These are phyloP conservation scores for Oryza glaberrima DNA, from an alignment of 176 grass and related monocot genomes.

Conservation along the genomic window DNA sequence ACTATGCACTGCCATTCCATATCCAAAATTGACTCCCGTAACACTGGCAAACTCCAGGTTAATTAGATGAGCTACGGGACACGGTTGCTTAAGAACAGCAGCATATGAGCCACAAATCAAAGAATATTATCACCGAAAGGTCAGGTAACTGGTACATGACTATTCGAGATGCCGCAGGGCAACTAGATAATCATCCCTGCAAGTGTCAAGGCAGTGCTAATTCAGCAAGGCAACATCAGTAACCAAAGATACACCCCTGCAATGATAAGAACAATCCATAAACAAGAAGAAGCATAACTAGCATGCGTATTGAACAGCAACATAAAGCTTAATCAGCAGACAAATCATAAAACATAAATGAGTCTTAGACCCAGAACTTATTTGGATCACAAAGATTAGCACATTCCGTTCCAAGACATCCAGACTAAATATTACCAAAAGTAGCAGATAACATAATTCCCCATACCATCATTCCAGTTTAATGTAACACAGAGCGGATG, in stretches of 20 bases:
- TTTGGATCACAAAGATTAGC: constrained; percentile 27
- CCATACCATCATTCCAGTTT: constrained; percentile 28
- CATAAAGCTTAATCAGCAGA: background rate
- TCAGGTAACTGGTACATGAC: background rate
- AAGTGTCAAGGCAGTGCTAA: background rate
- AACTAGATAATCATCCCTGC: background rate
- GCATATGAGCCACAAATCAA: background rate
- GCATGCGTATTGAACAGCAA: background rate
- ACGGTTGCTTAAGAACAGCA: background rate
- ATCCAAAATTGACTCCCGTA: background rate
- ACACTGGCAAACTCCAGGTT: constrained; percentile 1
- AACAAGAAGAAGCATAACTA: background rate
- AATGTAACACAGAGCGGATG: constrained; percentile 2
- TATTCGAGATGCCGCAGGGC: background rate
- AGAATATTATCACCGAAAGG: background rate
- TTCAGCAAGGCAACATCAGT: background rate
- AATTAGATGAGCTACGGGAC: background rate
- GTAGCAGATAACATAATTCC: constrained; percentile 35
- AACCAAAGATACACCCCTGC: background rate
- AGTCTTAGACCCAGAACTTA: constrained; percentile 26
- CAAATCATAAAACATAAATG: constrained; percentile 25
- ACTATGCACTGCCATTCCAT: background rate
- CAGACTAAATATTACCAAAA: constrained; percentile 29
- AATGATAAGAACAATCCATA: background rate
- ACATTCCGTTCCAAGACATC: constrained; percentile 33